phyloP scores from a whole-genome alignment of 306 rosid species.

The Carpinus viminea region DNA sequence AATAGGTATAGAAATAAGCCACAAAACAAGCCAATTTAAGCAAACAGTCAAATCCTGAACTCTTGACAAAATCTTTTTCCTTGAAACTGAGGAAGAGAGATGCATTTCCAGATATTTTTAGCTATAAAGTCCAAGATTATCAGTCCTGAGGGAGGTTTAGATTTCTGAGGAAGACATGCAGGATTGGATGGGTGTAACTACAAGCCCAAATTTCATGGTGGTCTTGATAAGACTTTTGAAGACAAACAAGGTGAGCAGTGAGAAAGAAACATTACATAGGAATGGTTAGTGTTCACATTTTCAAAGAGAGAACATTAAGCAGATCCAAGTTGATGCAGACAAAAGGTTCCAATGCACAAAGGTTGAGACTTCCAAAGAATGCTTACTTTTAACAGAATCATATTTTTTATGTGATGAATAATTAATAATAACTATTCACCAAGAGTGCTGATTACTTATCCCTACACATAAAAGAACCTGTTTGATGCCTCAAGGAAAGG shows the following conservation, averaged over 20 bases:
- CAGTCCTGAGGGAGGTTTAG: not conserved
- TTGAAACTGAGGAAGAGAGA: not conserved
- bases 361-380: not conserved
- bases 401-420: not conserved
- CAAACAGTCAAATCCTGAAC: not conserved
- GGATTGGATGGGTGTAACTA: not conserved
- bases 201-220: not conserved
- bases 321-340: not conserved
- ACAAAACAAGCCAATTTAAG: not conserved
- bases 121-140: not conserved
- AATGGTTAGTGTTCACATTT: not conserved
- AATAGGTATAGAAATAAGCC: not conserved
- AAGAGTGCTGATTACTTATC: not conserved
- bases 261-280: not conserved
- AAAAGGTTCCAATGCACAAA: not conserved
- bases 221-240: not conserved
- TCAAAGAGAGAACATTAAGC: not conserved
- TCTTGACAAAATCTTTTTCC: not conserved
- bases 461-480: not conserved
- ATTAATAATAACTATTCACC: not conserved
- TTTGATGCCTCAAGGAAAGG: constrained; percentile 1
- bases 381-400: not conserved
- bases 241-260: not conserved
- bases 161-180: not conserved
- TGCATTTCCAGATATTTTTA: not conserved